Percentiles rank a stretch among this genome's conserved stretches.
Conservation (phyloP, 2,329 filamentous ascomycete genomes). For the Passalora sequoiae region DNA sequence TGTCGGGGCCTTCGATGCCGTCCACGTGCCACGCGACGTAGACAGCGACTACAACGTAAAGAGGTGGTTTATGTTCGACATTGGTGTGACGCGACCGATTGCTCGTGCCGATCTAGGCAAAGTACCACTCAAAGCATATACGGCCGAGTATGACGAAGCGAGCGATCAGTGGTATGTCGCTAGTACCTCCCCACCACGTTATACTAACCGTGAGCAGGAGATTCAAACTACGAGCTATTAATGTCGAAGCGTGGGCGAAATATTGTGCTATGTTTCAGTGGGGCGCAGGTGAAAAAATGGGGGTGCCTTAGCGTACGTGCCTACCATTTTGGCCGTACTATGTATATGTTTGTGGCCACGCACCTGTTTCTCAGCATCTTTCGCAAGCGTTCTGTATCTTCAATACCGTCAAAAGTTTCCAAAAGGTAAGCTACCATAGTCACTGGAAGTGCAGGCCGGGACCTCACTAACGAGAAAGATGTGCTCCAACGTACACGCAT, state of each 20-base stretch:
- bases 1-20: background rate
- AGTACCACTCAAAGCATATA: background rate
- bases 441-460: background rate
- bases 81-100: background rate
- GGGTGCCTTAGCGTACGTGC: background rate
- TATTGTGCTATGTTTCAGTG: background rate
- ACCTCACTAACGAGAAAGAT: background rate
- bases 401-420: background rate
- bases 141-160: background rate
- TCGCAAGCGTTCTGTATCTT: background rate
- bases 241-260: background rate
- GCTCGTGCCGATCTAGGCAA: background rate
- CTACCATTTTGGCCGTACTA: background rate
- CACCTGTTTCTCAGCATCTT: background rate
- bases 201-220: background rate
- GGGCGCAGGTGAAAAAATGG: background rate
- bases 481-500: background rate
- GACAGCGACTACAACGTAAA: background rate
- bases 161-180: background rate
- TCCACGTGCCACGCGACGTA: background rate
- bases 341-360: background rate
- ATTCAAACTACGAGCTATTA: slow-evolving; percentile 1
- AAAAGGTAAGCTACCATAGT: background rate
- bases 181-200: background rate
- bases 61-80: background rate